Conservation (phyloP, 2,329 filamentous ascomycete species). For the Daldinia eschscholtzii region DNA sequence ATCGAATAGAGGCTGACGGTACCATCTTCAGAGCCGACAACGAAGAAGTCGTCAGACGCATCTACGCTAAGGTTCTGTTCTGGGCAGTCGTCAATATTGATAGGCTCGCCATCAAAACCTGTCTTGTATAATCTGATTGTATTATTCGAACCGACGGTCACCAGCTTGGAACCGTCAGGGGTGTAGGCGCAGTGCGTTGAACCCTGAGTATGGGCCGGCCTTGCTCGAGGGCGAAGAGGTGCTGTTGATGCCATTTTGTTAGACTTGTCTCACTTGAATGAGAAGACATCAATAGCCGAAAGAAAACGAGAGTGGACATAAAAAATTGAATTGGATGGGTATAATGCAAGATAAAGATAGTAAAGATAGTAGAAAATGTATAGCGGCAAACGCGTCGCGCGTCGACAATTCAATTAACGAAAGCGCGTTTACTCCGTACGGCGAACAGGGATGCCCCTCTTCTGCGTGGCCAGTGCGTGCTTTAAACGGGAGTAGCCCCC, state of each 20-base stretch:
- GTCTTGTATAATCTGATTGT: constrained; percentile 93
- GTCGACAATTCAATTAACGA: constrained; percentile 28
- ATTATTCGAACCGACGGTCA: constrained; percentile 94
- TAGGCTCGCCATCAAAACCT: constrained; percentile 90
- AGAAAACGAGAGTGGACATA: background rate
- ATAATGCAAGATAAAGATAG: constrained; percentile 4
- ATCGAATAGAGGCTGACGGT: constrained; percentile 96
- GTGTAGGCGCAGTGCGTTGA: constrained; percentile 91
- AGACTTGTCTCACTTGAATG: constrained; percentile 12
- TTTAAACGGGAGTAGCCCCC: background rate
- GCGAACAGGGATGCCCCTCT: constrained; percentile 36
- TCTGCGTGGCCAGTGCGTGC: constrained; percentile 8
- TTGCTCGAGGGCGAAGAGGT: constrained; percentile 67
- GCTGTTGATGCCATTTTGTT: constrained; percentile 56
- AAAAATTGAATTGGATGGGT: constrained; percentile 20
- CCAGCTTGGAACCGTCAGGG: constrained; percentile 84
- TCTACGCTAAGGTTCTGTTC: constrained; percentile 87
- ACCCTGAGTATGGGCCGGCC: constrained; percentile 85
- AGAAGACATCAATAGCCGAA: constrained; percentile 15
- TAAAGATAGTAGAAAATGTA: background rate
- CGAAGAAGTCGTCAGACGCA: constrained; percentile 82
- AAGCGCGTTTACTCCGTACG: constrained; percentile 26
- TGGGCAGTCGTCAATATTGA: constrained; percentile 89
- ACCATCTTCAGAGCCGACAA: constrained; percentile 92
- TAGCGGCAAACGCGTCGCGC: constrained; percentile 21